Evolutionary conservation across 2,329 filamentous ascomycete genomes (phyloP).

Genomic region (Coleophoma cylindrospora): DNA sequence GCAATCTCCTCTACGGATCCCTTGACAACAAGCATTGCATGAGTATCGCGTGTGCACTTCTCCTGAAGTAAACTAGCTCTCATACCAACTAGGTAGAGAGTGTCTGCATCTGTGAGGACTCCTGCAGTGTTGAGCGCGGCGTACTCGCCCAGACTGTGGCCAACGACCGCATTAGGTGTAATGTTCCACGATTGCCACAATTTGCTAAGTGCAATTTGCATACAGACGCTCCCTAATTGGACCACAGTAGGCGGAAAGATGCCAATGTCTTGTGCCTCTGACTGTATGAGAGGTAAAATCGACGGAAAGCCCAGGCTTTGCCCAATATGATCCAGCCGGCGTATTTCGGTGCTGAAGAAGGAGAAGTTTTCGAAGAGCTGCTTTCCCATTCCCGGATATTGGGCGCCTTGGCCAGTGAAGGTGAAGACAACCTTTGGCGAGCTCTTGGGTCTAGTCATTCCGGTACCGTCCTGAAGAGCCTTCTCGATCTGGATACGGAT

Average conservation of each 20-base stretch:
- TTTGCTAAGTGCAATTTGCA: constrained; percentile 51
- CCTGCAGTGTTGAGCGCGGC: constrained; percentile 66
- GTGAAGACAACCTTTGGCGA: constrained; percentile 27
- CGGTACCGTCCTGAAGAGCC: too few relatives aligned
- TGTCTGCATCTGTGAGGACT: constrained; percentile 63
- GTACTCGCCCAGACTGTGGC: constrained; percentile 67
- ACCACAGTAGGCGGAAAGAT: too few relatives aligned
- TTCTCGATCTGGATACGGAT: too few relatives aligned
- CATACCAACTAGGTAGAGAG: constrained; percentile 64
- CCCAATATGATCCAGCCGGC: constrained; percentile 16
- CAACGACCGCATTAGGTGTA: constrained; percentile 49
- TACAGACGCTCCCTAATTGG: too few relatives aligned
- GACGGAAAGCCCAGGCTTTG: constrained; percentile 20
- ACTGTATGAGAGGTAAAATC: constrained; percentile 33
- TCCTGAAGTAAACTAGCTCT: constrained; percentile 60
- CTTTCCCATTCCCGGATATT: constrained; percentile 14
- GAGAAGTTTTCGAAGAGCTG: constrained; percentile 30
- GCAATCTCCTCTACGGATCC: too few relatives aligned
- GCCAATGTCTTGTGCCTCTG: too few relatives aligned
- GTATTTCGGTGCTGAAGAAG: constrained; percentile 16
- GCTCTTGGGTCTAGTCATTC: constrained; percentile 42
- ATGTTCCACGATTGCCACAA: too few relatives aligned
- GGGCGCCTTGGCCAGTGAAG: constrained; percentile 30
- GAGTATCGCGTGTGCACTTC: constrained; percentile 61
- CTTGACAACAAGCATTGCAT: constrained; percentile 57